Conservation (phyloP, 805 yeast species). For the Candida odintsovae region DNA sequence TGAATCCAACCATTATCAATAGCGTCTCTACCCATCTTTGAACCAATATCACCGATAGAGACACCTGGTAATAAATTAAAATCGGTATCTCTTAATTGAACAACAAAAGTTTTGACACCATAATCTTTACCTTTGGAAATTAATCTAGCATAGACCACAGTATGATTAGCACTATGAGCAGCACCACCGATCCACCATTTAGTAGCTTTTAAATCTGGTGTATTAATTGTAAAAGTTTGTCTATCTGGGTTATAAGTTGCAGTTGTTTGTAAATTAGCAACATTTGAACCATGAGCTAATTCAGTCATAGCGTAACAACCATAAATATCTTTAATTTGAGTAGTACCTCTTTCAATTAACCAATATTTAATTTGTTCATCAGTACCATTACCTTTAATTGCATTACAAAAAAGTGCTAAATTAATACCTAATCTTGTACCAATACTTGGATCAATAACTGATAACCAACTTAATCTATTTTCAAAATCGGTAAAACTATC, state of each 20-base stretch:
- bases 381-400: conserved; percentile 85
- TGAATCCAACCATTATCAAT: conserved; percentile 97
- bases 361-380: conserved; percentile 78
- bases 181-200: conserved; percentile 99
- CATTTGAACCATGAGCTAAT: conserved; percentile 89
- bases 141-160: conserved; percentile 79
- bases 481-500: conserved; percentile 38
- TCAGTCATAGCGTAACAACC: conserved; percentile 96
- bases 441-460: conserved; percentile 71
- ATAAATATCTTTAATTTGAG: conserved; percentile 46
- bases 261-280: conserved; percentile 89
- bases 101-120: conserved; percentile 90
- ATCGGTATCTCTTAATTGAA: conserved; percentile 74
- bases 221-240: conserved; percentile 69
- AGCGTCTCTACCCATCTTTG: conserved; percentile 94
- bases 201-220: conserved; percentile 89
- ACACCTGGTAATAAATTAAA: conserved; percentile 77
- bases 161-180: conserved; percentile 88
- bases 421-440: conserved; percentile 86
- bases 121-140: conserved; percentile 78
- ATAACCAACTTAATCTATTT: conserved; percentile 52
- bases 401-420: conserved; percentile 75
- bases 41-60: conserved; percentile 85
- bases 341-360: conserved; percentile 66
- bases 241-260: conserved; percentile 66